These are phyloP conservation scores for Populus tremula DNA, from an alignment of 345 rosid species.

Conservation along the genomic window DNA sequence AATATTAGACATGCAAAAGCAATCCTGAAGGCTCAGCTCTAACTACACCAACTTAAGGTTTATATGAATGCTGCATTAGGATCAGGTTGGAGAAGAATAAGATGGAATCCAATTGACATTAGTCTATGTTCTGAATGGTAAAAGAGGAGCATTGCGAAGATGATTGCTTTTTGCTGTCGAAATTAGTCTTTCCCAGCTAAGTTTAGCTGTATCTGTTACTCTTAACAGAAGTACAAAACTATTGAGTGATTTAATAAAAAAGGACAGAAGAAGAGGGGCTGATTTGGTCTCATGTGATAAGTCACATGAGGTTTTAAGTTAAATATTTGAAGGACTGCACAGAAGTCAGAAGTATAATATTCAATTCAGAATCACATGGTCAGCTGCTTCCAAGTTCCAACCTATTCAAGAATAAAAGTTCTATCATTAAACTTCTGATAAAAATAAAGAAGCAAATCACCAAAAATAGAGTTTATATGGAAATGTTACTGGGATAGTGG, in stretches of 20 bases:
- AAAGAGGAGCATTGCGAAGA: conserved; percentile 7
- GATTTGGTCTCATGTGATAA: conserved; percentile 42
- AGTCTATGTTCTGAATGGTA: conserved; percentile 5
- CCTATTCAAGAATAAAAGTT: conserved; percentile 25
- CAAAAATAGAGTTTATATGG: background rate
- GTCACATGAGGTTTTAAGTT: conserved; percentile 37
- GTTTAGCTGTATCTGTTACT: conserved; percentile 14
- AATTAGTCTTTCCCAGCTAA: conserved; percentile 20
- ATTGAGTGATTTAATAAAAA: background rate
- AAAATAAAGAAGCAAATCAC: conserved; percentile 3
- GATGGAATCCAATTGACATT: conserved; percentile 2
- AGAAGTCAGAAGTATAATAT: conserved; percentile 25
- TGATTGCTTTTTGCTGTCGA: conserved; percentile 20
- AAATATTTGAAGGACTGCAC: conserved; percentile 19
- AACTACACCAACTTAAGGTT: background rate
- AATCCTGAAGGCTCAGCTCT: background rate
- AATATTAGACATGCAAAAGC: background rate
- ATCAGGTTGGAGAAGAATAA: conserved; percentile 7
- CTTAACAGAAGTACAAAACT: conserved; percentile 9
- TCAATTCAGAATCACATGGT: conserved; percentile 42
- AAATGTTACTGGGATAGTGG: conserved; percentile 9
- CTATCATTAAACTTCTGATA: background rate
- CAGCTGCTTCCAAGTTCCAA: conserved; percentile 36
- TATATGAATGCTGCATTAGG: background rate
- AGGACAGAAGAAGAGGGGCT: conserved; percentile 27